phyloP scores from a whole-genome alignment of 1,284 basidiomycete genomes.

The Cystobasidium sp. region DNA sequence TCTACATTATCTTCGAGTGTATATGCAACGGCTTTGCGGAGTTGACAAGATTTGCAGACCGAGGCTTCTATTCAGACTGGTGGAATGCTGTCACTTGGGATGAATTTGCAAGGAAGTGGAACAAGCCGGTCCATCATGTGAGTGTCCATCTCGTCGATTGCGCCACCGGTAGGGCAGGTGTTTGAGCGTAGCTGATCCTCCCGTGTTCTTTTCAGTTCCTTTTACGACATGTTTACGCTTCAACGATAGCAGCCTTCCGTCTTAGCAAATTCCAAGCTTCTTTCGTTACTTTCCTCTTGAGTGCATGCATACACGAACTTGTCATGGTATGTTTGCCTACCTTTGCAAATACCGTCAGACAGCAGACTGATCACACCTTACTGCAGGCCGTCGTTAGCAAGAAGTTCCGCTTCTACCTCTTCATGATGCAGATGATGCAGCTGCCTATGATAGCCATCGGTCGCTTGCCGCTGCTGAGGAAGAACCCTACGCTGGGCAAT shows the following conservation, averaged over 20 bases:
- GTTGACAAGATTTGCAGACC: constrained; percentile 78
- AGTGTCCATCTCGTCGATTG: constrained; percentile 3
- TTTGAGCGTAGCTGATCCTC: too few species aligned
- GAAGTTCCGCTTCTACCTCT: constrained; percentile 80
- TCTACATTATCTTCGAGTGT: constrained; percentile 82
- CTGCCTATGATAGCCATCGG: constrained; percentile 86
- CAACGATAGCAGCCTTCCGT: constrained; percentile 76
- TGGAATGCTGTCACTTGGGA: constrained; percentile 98
- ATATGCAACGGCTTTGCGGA: constrained; percentile 60
- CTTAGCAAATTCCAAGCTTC: constrained; percentile 78
- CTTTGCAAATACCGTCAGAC: not conserved
- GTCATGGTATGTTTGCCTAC: constrained; percentile 74
- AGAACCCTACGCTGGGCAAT: constrained; percentile 72
- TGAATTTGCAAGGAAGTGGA: constrained; percentile 96
- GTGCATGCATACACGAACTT: constrained; percentile 83
- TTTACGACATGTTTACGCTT: constrained; percentile 84
- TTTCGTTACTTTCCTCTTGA: constrained; percentile 87
- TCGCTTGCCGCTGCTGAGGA: constrained; percentile 72
- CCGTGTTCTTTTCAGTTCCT: constrained; percentile 69
- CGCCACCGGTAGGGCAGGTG: not conserved
- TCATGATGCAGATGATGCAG: constrained; percentile 73
- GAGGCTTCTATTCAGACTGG: constrained; percentile 86
- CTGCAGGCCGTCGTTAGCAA: constrained; percentile 58
- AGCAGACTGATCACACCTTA: not conserved
- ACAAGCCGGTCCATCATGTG: constrained; percentile 65